Percentiles rank a stretch among this genome's conserved stretches.
These are phyloP conservation scores for Entomortierella parvispora DNA, from an alignment of 192 early-diverging fungal genomes.

Conservation along the genomic window DNA sequence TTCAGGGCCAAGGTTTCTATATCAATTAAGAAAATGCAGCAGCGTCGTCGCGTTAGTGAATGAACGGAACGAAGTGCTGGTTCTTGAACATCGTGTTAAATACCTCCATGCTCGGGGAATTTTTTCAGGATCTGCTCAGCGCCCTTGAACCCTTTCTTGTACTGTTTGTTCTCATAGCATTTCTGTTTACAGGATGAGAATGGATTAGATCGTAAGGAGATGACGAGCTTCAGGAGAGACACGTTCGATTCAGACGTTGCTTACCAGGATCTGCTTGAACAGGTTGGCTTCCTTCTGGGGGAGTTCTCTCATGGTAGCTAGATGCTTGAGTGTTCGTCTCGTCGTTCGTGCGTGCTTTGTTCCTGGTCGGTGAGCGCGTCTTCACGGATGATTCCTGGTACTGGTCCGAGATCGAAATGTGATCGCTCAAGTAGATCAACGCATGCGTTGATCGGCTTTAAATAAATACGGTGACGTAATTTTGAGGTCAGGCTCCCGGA, in stretches of 20 bases:
- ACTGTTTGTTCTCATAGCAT: conserved; percentile 94
- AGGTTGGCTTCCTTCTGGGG: conserved; percentile 77
- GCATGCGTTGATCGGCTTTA: too few species aligned
- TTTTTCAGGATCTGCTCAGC: conserved; percentile 95
- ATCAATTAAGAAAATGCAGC: background rate
- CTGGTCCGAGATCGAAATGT: too few species aligned
- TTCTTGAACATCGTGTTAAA: too few species aligned
- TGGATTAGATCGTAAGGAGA: background rate
- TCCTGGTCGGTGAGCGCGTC: too few species aligned
- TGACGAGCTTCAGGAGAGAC: background rate
- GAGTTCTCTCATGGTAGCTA: conserved; percentile 62
- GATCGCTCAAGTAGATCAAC: too few species aligned
- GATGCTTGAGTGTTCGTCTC: too few species aligned
- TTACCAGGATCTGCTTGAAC: conserved; percentile 79
- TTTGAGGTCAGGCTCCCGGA: too few species aligned
- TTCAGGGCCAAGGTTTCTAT: conserved; percentile 95
- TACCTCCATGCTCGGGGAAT: conserved; percentile 92
- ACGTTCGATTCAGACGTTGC: conserved; percentile 6
- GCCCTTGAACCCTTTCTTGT: conserved; percentile 93
- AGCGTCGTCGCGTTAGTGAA: background rate
- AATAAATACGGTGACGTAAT: too few species aligned
- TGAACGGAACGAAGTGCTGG: background rate
- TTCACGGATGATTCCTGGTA: too few species aligned
- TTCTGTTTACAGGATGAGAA: conserved; percentile 62
- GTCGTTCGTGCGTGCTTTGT: too few species aligned